Conservation (phyloP, 2,329 filamentous ascomycete species). For the Hypoxylon sp. region DNA sequence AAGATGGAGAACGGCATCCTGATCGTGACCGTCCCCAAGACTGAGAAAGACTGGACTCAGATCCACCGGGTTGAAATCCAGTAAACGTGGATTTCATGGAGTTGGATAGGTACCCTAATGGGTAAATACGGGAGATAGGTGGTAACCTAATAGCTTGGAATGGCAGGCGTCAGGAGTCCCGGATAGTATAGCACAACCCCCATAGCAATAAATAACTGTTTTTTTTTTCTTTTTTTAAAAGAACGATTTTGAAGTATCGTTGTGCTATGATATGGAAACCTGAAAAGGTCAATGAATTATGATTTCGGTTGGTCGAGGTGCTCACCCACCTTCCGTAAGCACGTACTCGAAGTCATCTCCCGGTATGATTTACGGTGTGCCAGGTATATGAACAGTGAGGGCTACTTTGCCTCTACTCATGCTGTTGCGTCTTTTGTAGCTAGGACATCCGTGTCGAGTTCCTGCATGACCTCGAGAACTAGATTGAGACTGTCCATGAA, state of each 20-base stretch:
- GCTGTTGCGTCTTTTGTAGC: conserved; percentile 54
- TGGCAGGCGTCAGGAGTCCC: conserved; percentile 33
- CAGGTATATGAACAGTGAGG: background rate
- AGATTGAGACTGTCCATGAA: conserved; percentile 93
- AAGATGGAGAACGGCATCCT: conserved; percentile 85
- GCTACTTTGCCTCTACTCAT: conserved; percentile 15
- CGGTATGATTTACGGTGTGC: background rate
- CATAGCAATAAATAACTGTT: conserved; percentile 26
- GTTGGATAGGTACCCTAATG: background rate
- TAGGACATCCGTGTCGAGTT: conserved; percentile 88
- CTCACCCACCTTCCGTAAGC: conserved; percentile 26
- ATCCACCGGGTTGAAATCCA: conserved; percentile 72
- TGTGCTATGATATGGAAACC: background rate
- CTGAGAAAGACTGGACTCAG: conserved; percentile 76
- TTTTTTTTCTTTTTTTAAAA: background rate
- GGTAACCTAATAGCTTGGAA: conserved; percentile 10
- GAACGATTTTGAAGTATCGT: background rate
- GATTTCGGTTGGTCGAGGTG: conserved; percentile 22
- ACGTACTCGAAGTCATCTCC: conserved; percentile 1
- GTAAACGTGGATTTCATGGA: conserved; percentile 50
- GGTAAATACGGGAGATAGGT: conserved; percentile 7
- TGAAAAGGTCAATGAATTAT: conserved; percentile 25
- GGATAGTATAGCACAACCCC: conserved; percentile 17
- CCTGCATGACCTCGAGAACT: conserved; percentile 89
- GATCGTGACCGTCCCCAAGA: conserved; percentile 82